Base-by-base conservation (phyloP, 129 eudicot species). In the carrot (Daucus carota) region DNA sequence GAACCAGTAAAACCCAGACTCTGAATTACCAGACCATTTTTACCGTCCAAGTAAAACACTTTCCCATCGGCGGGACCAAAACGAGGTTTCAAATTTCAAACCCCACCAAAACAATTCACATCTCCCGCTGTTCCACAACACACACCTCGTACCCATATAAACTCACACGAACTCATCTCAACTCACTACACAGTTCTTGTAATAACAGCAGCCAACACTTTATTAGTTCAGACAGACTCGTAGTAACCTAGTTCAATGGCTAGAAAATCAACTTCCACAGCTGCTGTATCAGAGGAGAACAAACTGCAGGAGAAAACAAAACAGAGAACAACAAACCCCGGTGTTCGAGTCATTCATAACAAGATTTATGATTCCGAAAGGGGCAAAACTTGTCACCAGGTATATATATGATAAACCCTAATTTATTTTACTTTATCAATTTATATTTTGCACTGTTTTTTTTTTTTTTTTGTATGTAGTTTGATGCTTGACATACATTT, bases 351-450 rank as follows among this genome's bases (percentile, higher is more conserved):
- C 1, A 76, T 86, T 12, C 79, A 76, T 72, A 89, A 86, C 73
- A 81, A 86, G 42, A 82, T 89, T 73, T 89, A 89, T 59, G 97
- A 92, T 73, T 84, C 97, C 45, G 76, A 79, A 70, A 82, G 84
- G 34, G 98, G 98, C 29, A 90, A 82, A 75, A 86, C 93, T 72
- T 92, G 98, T 62, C 98, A 92, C 72, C 98, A 92, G 85, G 98
- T 92, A 80, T 46, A 14, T 43, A 0, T 8, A 1, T 17, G 0
- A 0, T 15, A 67, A 67, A 33, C 72, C 72, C 45, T 67, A 2
- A 28, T 7, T 5, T 12, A 0, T 6, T 13, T 32, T 14, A 15
- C 17, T 65, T 15, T 18, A 2, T 4, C 6, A 8, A 3, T 50
- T 50, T 50, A 50, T 16, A 0, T 50, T 44, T 44, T n/a, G n/a